These are phyloP conservation scores for maize (Zea mays) DNA, from an alignment of 176 grass and related monocot species.

Conservation along the genomic window Zm-B73-REFERENCE-NAM-5.0 NC_050099.1:81328001-81328500, in stretches of 20 bases:
- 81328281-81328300: constrained; percentile 57
- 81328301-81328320: constrained; percentile 64
- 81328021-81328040: too few species aligned
- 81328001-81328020: too few species aligned
- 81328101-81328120: constrained; percentile 60
- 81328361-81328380: constrained; percentile 40
- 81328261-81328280: constrained; percentile 81
- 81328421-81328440: constrained; percentile 50
- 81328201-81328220: constrained; percentile 67
- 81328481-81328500: constrained; percentile 42
- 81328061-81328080: too few species aligned
- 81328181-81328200: constrained; percentile 10
- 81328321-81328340: constrained; percentile 59
- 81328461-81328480: constrained; percentile 36
- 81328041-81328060: too few species aligned
- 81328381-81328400: not conserved
- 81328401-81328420: constrained; percentile 60
- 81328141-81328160: constrained; percentile 64
- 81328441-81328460: constrained; percentile 36
- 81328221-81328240: constrained; percentile 56
- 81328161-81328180: constrained; percentile 1
- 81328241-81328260: constrained; percentile 67
- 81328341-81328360: constrained; percentile 63
- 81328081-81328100: constrained; percentile 80
- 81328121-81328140: constrained; percentile 45